Evolutionary conservation across 2,329 filamentous ascomycete genomes (phyloP).

Genomic region (Cryphonectria japonica): DNA sequence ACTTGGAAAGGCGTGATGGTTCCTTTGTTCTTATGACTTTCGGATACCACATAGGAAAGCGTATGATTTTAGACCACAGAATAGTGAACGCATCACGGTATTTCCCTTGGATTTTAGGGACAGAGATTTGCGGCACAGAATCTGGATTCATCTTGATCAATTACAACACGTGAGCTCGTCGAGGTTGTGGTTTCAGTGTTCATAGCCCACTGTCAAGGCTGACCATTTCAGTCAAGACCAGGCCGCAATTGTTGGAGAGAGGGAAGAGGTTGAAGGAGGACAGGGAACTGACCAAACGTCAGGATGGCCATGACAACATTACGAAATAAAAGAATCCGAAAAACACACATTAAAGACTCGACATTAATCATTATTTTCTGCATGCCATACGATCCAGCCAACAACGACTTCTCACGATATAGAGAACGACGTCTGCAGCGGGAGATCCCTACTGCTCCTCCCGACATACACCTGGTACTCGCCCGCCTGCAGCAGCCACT

Average conservation of each 20-base stretch:
- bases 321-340: neutral
- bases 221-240: too few relatives aligned
- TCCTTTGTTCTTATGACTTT: slow-evolving; percentile 14
- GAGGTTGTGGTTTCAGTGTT: neutral
- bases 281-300: too few relatives aligned
- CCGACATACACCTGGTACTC: slow-evolving; percentile 51
- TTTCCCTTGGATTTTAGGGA: neutral
- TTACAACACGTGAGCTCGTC: neutral
- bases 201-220: neutral
- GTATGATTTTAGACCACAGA: slow-evolving; percentile 10
- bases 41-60: slow-evolving; percentile 24
- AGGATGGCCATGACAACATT: too few relatives aligned
- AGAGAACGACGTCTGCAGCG: slow-evolving; percentile 43
- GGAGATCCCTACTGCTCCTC: slow-evolving; percentile 50
- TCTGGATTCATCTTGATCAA: neutral
- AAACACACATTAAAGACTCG: neutral
- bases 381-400: neutral
- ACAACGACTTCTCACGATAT: neutral
- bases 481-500: slow-evolving; percentile 59
- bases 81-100: neutral
- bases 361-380: neutral
- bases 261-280: too few relatives aligned
- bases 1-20: slow-evolving; percentile 14
- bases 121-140: neutral
- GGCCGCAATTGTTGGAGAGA: too few relatives aligned